Percentiles rank a stretch among this genome's conserved stretches.
Conservation (phyloP, 78 protist genomes). For the Dictyostelium purpureum region DNA sequence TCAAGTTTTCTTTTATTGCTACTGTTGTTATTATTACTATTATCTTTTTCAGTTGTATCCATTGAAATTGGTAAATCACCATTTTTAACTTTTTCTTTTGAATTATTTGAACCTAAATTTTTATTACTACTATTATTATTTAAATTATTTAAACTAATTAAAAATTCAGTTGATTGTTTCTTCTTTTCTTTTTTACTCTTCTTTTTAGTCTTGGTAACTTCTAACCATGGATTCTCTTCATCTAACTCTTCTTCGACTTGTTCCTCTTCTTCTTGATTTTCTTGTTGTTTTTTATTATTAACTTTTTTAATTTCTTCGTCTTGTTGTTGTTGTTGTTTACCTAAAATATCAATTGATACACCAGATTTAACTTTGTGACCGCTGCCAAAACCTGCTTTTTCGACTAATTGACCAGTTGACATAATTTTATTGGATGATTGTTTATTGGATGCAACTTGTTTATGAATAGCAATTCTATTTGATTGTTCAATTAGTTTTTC, state of each 20-base stretch:
- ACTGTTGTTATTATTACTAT: not conserved
- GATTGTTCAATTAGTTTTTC: not conserved
- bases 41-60: not conserved
- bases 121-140: not conserved
- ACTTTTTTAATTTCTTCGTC: not conserved
- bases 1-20: not conserved
- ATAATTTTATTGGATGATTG: not conserved
- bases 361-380: conserved; percentile 51
- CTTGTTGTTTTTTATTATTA: not conserved
- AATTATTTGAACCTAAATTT: not conserved
- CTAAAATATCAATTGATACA: conserved; percentile 4
- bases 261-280: conserved; percentile 8
- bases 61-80: not conserved
- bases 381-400: conserved; percentile 37
- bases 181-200: conserved; percentile 38
- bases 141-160: conserved; percentile 27
- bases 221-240: conserved; percentile 70
- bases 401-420: conserved; percentile 10
- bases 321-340: not conserved
- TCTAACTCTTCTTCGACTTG: conserved; percentile 41
- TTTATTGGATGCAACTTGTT: conserved; percentile 1
- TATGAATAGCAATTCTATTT: conserved; percentile 28
- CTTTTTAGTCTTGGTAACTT: conserved; percentile 12
- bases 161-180: conserved; percentile 29
- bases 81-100: conserved; percentile 3